Percentiles rank a stretch among this genome's conserved stretches.
These are phyloP conservation scores for Chlorophyllum brunneum DNA, from an alignment of 768 basidiomycete species.

Conservation along the genomic window DNA sequence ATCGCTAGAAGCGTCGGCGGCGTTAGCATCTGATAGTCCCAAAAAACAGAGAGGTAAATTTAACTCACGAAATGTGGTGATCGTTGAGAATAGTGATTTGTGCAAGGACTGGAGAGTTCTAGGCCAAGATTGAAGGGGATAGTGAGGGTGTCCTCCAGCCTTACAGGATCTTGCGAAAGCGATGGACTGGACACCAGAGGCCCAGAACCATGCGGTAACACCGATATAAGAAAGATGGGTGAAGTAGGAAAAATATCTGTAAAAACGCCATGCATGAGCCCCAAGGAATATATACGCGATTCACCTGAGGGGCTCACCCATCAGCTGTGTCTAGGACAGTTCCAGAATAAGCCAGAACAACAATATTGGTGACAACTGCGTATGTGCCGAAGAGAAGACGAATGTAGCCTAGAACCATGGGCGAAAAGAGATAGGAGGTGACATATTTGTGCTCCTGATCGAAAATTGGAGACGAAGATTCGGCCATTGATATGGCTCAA, in stretches of 20 bases:
- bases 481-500: slow-evolving; percentile 39
- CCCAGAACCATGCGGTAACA: slow-evolving; percentile 14
- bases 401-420: slow-evolving; percentile 7
- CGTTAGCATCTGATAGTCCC: not conserved
- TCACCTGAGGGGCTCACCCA: slow-evolving; percentile 5
- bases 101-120: slow-evolving; percentile 13
- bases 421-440: slow-evolving; percentile 14
- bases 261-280: not conserved
- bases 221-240: slow-evolving; percentile 15
- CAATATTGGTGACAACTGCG: slow-evolving; percentile 4
- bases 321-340: not conserved
- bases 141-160: not conserved
- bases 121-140: slow-evolving; percentile 17
- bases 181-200: slow-evolving; percentile 14
- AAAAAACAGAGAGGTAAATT: not conserved
- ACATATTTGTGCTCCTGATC: slow-evolving; percentile 13
- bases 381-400: slow-evolving; percentile 11
- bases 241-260: slow-evolving; percentile 16
- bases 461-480: not conserved
- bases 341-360: slow-evolving; percentile 5
- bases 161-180: slow-evolving; percentile 2
- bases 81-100: slow-evolving; percentile 14
- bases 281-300: not conserved
- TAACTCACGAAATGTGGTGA: slow-evolving; percentile 18
- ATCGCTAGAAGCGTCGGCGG: not conserved